Evolutionary conservation across 2,329 filamentous ascomycete genomes (phyloP).

Genomic region (Fusarium fujikuroi): DNA sequence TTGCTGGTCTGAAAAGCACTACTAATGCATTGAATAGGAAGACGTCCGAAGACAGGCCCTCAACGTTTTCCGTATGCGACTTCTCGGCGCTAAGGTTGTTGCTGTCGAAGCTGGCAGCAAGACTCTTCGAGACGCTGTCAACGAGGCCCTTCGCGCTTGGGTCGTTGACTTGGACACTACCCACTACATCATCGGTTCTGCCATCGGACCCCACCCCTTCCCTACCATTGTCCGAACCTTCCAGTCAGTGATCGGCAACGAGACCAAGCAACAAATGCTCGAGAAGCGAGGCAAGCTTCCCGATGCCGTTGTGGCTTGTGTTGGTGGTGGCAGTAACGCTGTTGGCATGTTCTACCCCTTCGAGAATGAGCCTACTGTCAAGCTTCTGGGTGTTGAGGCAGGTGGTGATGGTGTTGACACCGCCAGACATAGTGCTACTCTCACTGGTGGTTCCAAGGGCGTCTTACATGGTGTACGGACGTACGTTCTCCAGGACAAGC

Average conservation of each 20-base stretch:
- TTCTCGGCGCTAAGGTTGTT: constrained; percentile 91
- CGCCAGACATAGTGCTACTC: constrained; percentile 83
- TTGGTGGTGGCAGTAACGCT: constrained; percentile 94
- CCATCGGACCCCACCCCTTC: constrained; percentile 97
- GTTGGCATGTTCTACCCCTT: constrained; percentile 99
- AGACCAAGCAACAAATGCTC: constrained; percentile 93
- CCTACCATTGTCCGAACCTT: constrained; percentile 97
- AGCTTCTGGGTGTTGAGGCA: constrained; percentile 92
- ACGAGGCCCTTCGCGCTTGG: constrained; percentile 95
- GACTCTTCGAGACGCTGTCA: constrained; percentile 88
- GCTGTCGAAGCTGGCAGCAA: constrained; percentile 91
- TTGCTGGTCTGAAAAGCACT: not conserved
- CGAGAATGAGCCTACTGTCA: constrained; percentile 83
- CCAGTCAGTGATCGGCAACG: constrained; percentile 94
- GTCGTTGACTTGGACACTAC: constrained; percentile 92
- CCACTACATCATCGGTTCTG: constrained; percentile 98
- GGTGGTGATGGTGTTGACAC: constrained; percentile 94
- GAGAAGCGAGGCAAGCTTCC: constrained; percentile 88
- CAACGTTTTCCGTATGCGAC: constrained; percentile 98
- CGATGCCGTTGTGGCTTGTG: constrained; percentile 95
- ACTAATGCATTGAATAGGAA: constrained; percentile 62
- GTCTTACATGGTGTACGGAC: constrained; percentile 96
- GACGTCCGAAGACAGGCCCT: constrained; percentile 95
- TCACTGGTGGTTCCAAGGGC: constrained; percentile 87
- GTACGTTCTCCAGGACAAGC: constrained; percentile 90